phyloP scores from a whole-genome alignment of 1,284 basidiomycete genomes.

The Tylopilus sp. region DNA sequence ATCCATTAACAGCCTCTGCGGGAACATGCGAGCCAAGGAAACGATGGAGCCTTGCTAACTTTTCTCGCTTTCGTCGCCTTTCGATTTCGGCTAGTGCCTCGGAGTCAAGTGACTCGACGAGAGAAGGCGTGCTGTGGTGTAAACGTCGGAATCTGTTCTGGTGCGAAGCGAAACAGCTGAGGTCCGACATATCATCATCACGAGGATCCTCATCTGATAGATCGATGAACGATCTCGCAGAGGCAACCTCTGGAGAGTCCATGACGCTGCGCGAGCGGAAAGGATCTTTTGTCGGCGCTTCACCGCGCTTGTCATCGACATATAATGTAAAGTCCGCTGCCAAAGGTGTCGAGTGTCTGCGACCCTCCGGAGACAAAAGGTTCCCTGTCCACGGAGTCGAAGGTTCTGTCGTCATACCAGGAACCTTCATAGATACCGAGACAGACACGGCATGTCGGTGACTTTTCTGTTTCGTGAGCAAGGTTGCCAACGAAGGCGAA shows the following conservation, averaged over 20 bases:
- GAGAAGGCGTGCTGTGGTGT: constrained; percentile 38
- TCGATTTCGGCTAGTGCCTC: constrained; percentile 57
- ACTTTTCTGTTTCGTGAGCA: constrained; percentile 30
- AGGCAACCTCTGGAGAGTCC: constrained; percentile 20
- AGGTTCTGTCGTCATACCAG: constrained; percentile 23
- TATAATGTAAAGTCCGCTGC: constrained; percentile 37
- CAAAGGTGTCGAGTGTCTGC: constrained; percentile 53
- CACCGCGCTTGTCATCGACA: constrained; percentile 11
- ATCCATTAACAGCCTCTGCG: constrained; percentile 58
- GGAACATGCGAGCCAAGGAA: constrained; percentile 77
- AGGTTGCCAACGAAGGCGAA: constrained; percentile 24
- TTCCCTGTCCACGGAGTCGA: constrained; percentile 21
- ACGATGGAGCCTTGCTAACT: constrained; percentile 73
- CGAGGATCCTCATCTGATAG: constrained; percentile 55
- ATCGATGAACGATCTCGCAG: constrained; percentile 61
- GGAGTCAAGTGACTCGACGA: constrained; percentile 48
- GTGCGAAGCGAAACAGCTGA: constrained; percentile 8
- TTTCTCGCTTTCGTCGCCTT: constrained; percentile 63
- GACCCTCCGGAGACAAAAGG: constrained; percentile 27
- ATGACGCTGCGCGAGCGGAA: constrained; percentile 3
- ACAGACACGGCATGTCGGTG: constrained; percentile 43
- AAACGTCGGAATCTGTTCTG: constrained; percentile 24
- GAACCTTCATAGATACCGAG: constrained; percentile 29
- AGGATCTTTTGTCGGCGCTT: constrained; percentile 2
- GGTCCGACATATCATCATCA: constrained; percentile 22